Percentiles rank a stretch among this genome's conserved stretches.
These are phyloP conservation scores for Biscutella laevigata DNA, from an alignment of 441 rosid species.

Conservation along the genomic window DNA sequence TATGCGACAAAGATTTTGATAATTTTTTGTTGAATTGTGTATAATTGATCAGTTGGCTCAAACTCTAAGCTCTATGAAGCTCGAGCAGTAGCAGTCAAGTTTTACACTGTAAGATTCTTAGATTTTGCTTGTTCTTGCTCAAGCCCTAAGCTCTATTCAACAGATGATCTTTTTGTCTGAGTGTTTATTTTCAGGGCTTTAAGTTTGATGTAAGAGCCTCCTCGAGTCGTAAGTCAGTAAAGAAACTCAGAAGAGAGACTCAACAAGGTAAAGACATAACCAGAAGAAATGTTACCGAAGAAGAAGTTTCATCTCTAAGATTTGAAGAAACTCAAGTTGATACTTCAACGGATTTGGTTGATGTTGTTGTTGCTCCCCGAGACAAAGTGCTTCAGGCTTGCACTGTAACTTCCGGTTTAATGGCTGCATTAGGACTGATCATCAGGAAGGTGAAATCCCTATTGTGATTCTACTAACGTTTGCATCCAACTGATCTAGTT, in stretches of 20 bases:
- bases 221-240: slow-evolving; percentile 44
- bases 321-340: slow-evolving; percentile 23
- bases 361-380: slow-evolving; percentile 39
- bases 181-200: slow-evolving; percentile 22
- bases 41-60: slow-evolving; percentile 11
- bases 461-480: neutral
- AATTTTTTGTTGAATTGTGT: slow-evolving; percentile 7
- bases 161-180: neutral
- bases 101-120: slow-evolving; percentile 32
- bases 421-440: slow-evolving; percentile 55
- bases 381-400: slow-evolving; percentile 74
- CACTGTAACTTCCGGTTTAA: slow-evolving; percentile 52
- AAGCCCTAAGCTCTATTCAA: no score
- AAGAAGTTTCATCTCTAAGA: slow-evolving; percentile 17
- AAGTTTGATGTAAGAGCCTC: slow-evolving; percentile 25
- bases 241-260: slow-evolving; percentile 32
- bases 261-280: slow-evolving; percentile 22
- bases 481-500: neutral
- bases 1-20: slow-evolving; percentile 14
- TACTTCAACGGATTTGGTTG: slow-evolving; percentile 14
- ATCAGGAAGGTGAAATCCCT: slow-evolving; percentile 51
- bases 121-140: neutral
- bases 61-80: slow-evolving; percentile 8
- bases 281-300: slow-evolving; percentile 22
- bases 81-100: slow-evolving; percentile 5